Conservation (phyloP, 768 basidiomycete species). For the Phlegmacium glaucopus region DNA sequence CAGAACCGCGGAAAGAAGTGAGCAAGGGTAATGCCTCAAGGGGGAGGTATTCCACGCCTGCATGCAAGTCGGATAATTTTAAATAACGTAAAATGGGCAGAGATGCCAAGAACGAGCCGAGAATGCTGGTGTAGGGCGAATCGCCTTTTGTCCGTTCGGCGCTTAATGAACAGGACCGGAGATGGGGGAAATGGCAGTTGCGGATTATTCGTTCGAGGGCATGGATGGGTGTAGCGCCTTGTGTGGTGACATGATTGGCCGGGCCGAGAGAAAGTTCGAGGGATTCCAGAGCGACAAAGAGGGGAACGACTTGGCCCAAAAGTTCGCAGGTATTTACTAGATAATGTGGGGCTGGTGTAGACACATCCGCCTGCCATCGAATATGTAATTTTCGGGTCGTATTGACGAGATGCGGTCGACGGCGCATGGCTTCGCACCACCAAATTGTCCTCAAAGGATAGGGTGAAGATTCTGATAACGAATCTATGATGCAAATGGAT, state of each 20-base stretch:
- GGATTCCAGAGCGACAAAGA: conserved; percentile 42
- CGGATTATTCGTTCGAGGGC: conserved; percentile 45
- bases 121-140: conserved; percentile 37
- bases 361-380: conserved; percentile 48
- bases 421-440: conserved; percentile 51
- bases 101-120: conserved; percentile 40
- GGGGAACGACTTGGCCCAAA: conserved; percentile 34
- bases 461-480: conserved; percentile 37
- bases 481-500: conserved; percentile 45
- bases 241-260: conserved; percentile 29
- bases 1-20: conserved; percentile 55
- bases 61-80: conserved; percentile 42
- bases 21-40: conserved; percentile 46
- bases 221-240: conserved; percentile 26
- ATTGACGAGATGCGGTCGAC: conserved; percentile 43
- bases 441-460: conserved; percentile 39
- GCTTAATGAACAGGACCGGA: conserved; percentile 39
- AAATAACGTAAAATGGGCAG: conserved; percentile 42
- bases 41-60: conserved; percentile 35
- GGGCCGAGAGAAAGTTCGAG: conserved; percentile 54
- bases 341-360: conserved; percentile 21
- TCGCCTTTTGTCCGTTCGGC: conserved; percentile 42
- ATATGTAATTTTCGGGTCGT: conserved; percentile 45
- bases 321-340: conserved; percentile 38
- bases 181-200: conserved; percentile 36